Percentiles rank a stretch among this genome's conserved stretches.
Conservation (phyloP, 2,329 filamentous ascomycete genomes). For the Sporothrix luriei region DNA sequence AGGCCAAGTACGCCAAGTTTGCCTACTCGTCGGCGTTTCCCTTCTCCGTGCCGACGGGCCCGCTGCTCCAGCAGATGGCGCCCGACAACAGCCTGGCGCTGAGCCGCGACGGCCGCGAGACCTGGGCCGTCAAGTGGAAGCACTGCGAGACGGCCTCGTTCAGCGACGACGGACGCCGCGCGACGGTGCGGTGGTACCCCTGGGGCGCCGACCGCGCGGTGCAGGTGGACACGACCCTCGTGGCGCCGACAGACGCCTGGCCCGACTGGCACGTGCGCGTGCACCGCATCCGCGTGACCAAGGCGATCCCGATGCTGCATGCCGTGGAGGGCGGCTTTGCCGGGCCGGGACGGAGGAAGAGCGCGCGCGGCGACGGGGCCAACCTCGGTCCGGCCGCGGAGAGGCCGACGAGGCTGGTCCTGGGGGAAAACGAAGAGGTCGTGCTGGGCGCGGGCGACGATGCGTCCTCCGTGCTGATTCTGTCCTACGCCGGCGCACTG, state of each 20-base stretch:
- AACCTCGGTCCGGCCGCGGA: constrained; percentile 14
- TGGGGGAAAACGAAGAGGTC: constrained; percentile 7
- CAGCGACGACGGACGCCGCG: not conserved
- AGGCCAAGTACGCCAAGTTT: constrained; percentile 48
- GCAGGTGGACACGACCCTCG: constrained; percentile 44
- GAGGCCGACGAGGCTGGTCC: not conserved
- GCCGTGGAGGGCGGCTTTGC: constrained; percentile 40
- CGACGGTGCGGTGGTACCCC: constrained; percentile 35
- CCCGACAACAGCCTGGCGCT: constrained; percentile 37
- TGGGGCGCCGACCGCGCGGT: constrained; percentile 36
- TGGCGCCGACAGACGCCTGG: constrained; percentile 42
- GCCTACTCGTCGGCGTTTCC: constrained; percentile 49
- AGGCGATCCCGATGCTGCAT: constrained; percentile 23
- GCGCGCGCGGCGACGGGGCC: constrained; percentile 2
- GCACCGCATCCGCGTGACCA: constrained; percentile 40
- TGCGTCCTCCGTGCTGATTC: not conserved
- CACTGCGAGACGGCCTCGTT: constrained; percentile 6
- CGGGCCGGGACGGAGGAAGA: constrained; percentile 31
- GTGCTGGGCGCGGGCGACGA: not conserved
- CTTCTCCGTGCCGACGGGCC: constrained; percentile 44
- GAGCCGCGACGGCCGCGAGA: constrained; percentile 37
- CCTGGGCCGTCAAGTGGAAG: constrained; percentile 35
- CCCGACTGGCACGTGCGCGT: constrained; percentile 47
- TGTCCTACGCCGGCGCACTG: constrained; percentile 4
- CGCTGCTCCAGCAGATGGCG: constrained; percentile 40